Base-by-base conservation (phyloP, 495 filamentous ascomycete genomes). In the Lophiostoma macrostomum region DNA sequence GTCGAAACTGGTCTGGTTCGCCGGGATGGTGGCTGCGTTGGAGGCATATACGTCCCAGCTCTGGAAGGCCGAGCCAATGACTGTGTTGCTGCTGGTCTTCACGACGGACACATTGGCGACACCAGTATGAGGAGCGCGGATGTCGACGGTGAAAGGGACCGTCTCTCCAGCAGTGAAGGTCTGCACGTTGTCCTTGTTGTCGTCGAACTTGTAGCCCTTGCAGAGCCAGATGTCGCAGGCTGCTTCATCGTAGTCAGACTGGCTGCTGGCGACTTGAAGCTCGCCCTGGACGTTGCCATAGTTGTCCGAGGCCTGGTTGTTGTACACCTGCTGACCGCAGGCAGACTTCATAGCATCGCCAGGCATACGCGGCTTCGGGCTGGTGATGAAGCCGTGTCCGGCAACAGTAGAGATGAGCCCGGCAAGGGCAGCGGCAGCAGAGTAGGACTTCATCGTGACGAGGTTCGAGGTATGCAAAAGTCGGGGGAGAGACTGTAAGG, bases 41-140 rank as follows among this genome's bases (percentile, higher is more conserved):
- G 73, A 74, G 13, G 74, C 79, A 65, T 83, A 86, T 23, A 70
- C 69, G 20, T 69, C 66, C 79, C 81, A 88, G 39, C 45, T 69
- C 14, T 76, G 78, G 52, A 88, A 69, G 13, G 78, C 73, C 6
- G 61, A 28, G 5, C 72, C 74, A 38, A 87, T 76, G 51, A 86
- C 70, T 5, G 69, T 69, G 67, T 86, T 80, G 63, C 71, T 73
- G 56, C 76, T 69, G 1, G 81, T 82, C 47, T 85, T 77, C 43
- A 86, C 80, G 50, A 88, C 76, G 30, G 80, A 83, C 45, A 89
- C 82, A 64, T 88, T 87, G 55, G 83, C 83, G 37, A 74, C 70
- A 49, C 84, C 84, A 28, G 69, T 75, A 66, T 88, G 85, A 0
- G 83, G 80, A 39, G 83, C 83, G 23, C 70, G 71, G 52, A 86